phyloP scores from a whole-genome alignment of 177 flowering plant genomes.

The Vitis hybrid region DNA sequence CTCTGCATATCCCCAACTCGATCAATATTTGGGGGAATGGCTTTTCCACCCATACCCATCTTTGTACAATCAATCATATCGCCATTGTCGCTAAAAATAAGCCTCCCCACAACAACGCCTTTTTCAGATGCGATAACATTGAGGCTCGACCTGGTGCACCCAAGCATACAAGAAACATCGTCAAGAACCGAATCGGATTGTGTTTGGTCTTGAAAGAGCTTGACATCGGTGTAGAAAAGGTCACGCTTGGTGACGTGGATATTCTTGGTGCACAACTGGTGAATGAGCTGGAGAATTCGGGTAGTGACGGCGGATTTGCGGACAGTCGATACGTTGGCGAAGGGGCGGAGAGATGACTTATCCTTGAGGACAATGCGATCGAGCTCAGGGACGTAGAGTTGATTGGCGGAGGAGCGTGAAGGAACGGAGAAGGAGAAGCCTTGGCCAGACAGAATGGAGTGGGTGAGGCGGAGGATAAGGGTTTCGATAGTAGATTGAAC shows the following conservation, averaged over 20 bases:
- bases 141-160: constrained; percentile 87
- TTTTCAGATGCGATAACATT: constrained; percentile 93
- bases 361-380: constrained; percentile 92
- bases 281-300: constrained; percentile 70
- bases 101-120: constrained; percentile 91
- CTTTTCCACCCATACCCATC: constrained; percentile 98
- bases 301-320: constrained; percentile 84
- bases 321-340: constrained; percentile 66
- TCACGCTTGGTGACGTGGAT: constrained; percentile 97
- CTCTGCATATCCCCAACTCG: constrained; percentile 88
- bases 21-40: constrained; percentile 95
- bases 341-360: constrained; percentile 71
- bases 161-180: constrained; percentile 87
- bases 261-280: constrained; percentile 68
- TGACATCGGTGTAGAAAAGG: constrained; percentile 94
- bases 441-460: constrained; percentile 69
- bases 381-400: constrained; percentile 93
- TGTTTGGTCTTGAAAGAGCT: constrained; percentile 86
- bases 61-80: constrained; percentile 96
- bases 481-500: constrained; percentile 68
- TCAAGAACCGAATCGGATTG: constrained; percentile 88
- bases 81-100: constrained; percentile 84
- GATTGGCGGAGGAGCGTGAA: constrained; percentile 78
- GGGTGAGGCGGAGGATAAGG: constrained; percentile 42
- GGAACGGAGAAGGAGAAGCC: constrained; percentile 88